Percentiles rank a stretch among this genome's conserved stretches.
These are phyloP conservation scores for Euphrasia arctica DNA, from an alignment of 305 asterid species.

Conservation along the genomic window DNA sequence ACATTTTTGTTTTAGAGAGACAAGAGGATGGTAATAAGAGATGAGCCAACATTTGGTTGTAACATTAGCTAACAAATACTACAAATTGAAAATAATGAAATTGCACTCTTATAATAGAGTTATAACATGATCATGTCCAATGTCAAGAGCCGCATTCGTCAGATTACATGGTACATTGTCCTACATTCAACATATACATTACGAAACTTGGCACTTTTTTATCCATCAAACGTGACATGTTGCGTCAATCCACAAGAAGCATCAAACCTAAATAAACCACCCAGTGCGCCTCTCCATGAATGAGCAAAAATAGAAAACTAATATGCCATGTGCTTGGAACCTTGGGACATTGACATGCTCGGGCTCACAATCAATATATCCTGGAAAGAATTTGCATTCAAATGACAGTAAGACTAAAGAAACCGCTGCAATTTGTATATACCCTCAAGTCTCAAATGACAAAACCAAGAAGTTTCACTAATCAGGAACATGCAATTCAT, in stretches of 20 bases:
- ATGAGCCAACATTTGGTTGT: not conserved
- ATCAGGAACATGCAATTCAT: not conserved
- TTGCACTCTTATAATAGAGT: not conserved
- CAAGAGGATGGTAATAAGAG: conserved; percentile 18
- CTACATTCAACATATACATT: not conserved
- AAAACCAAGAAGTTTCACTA: not conserved
- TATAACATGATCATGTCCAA: not conserved
- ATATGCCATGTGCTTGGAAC: not conserved
- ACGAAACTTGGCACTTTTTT: not conserved
- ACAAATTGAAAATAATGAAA: not conserved
- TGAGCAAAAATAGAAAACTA: not conserved
- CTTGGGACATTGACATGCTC: not conserved
- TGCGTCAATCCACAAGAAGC: not conserved
- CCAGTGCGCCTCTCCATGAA: not conserved
- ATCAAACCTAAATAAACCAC: not conserved
- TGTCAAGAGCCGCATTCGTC: not conserved
- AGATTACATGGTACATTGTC: not conserved
- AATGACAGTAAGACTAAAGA: not conserved
- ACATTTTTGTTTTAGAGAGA: conserved; percentile 77
- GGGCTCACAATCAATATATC: not conserved
- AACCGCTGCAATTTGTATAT: not conserved
- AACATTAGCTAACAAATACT: not conserved
- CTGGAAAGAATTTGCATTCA: conserved; percentile 12
- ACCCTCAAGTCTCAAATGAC: not conserved
- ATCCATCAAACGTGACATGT: not conserved